These are phyloP conservation scores for Dryadomyces quercivorus DNA, from an alignment of 2,329 filamentous ascomycete species.

Conservation along the genomic window DNA sequence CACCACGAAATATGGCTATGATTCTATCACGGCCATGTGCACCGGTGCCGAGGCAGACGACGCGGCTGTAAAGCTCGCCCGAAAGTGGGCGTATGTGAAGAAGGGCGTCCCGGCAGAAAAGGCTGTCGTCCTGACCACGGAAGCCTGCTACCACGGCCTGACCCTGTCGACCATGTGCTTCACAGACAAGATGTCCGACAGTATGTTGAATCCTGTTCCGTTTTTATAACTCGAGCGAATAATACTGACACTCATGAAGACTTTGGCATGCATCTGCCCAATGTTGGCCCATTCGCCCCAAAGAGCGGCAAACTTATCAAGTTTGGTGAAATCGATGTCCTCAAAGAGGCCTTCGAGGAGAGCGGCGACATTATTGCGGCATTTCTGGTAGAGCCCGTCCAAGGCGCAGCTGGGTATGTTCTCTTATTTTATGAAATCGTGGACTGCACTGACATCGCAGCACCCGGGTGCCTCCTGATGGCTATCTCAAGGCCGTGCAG, in stretches of 20 bases:
- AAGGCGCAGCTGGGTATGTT: neutral
- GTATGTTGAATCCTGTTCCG: neutral
- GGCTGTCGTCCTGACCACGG: slow-evolving; percentile 1
- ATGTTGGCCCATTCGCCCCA: neutral
- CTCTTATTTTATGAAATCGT: neutral
- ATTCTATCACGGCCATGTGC: slow-evolving; percentile 2
- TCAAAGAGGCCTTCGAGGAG: slow-evolving; percentile 1
- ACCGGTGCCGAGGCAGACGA: slow-evolving; percentile 1
- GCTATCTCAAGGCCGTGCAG: slow-evolving; percentile 1
- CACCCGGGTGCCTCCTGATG: neutral
- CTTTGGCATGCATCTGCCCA: slow-evolving; percentile 3
- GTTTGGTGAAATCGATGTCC: neutral
- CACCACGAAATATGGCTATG: slow-evolving; percentile 1
- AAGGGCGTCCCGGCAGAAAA: slow-evolving; percentile 1
- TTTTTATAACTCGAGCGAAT: neutral
- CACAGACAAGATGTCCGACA: neutral
- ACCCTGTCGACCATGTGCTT: slow-evolving; percentile 1
- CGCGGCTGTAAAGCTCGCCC: slow-evolving; percentile 1
- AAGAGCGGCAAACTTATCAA: neutral
- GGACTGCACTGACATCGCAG: neutral
- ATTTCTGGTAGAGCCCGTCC: slow-evolving; percentile 1
- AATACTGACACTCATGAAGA: neutral
- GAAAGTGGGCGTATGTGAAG: slow-evolving; percentile 3
- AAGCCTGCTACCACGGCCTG: slow-evolving; percentile 1
- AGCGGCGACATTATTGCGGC: slow-evolving; percentile 1